Base-by-base conservation (phyloP, 768 basidiomycete species). In the Hydnomerulius pinastri region DNA sequence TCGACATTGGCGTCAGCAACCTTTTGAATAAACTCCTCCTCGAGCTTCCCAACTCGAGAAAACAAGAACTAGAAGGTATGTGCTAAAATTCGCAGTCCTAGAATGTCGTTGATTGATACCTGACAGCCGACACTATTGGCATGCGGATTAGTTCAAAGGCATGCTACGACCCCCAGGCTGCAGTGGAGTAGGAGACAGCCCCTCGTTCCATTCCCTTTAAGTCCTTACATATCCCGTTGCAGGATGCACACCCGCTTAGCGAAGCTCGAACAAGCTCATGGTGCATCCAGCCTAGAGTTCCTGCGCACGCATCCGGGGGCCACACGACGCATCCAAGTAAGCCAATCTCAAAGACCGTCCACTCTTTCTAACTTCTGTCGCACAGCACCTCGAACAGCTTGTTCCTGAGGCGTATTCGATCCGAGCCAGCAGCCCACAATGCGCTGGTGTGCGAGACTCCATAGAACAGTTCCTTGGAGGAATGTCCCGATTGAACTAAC, bases 1-100 rank as follows among this genome's bases (percentile, higher is more conserved):
- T 90, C 6, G 84, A 85, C 48, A 64, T 78, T 17, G 79, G 78
- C 10, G 20, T 92, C 3, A 72, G 79, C 2, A 53, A 71, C 23
- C 10, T 82, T 4, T 30, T 82, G 20, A 71, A 81, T 10, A 76
- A 71, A 0, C 67, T 83, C 25, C 48, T 90, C 3, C 65, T 88
- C 27, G 80, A 87, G 18, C 77, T 95, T 2, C 95, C 95, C 0
- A 92, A 97, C 66, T 91, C 89, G 0, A 74, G 95, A 44, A 82
- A 71, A 17, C 82, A 87, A 40, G 95, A 98, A 66, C 72, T 77
- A 4, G 94, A 98, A 79, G 90, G 90, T 83, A n/a, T n/a, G n/a
- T n/a, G n/a, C n/a, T n/a, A n/a, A n/a, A n/a, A n/a, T n/a, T n/a
- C n/a, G n/a, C n/a, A n/a, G n/a, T n/a, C n/a, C n/a, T n/a, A n/a